These are phyloP conservation scores for Kewa caespitosa DNA, from an alignment of 179 eudicot genomes.

Conservation along the genomic window DNA sequence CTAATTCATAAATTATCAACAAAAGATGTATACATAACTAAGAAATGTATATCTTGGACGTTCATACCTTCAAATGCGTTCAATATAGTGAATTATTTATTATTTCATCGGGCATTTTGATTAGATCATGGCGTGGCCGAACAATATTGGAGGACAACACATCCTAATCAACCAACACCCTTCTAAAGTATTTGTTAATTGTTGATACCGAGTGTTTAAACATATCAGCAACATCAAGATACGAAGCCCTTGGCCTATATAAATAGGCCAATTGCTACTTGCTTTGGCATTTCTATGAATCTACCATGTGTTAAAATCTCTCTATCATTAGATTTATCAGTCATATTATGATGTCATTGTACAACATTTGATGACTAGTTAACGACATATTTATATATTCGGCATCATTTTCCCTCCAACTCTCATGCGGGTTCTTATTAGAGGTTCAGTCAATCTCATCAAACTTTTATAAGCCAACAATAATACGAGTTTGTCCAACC, in stretches of 20 bases:
- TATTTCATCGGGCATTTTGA: neutral
- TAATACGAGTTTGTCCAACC: neutral
- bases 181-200: slow-evolving; percentile 5
- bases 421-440: neutral
- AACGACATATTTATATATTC: neutral
- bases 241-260: slow-evolving; percentile 12
- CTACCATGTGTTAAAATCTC: neutral
- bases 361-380: neutral
- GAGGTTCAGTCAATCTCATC: neutral
- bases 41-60: too few relatives aligned
- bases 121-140: neutral
- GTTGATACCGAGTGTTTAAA: slow-evolving; percentile 8
- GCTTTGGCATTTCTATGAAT: neutral
- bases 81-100: neutral
- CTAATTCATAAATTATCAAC: too few relatives aligned
- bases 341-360: neutral
- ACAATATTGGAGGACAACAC: neutral
- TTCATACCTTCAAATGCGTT: neutral
- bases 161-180: neutral
- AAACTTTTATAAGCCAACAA: neutral
- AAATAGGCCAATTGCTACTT: slow-evolving; percentile 7
- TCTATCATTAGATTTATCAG: neutral
- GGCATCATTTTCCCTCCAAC: neutral
- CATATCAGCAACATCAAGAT: neutral
- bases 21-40: too few relatives aligned